Conservation (phyloP, 305 asterid species). For the Withania somnifera region DNA sequence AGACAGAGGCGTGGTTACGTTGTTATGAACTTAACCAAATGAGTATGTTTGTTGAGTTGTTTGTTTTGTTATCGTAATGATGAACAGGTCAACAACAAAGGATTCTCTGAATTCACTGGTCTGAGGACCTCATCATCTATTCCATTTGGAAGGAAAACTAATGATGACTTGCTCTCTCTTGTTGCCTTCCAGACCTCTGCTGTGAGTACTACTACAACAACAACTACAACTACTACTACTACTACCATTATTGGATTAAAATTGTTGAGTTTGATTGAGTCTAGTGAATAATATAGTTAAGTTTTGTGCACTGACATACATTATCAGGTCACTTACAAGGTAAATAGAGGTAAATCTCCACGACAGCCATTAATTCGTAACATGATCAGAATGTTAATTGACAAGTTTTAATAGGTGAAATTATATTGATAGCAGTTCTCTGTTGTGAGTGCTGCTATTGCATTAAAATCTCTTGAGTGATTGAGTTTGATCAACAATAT, state of each 20-base stretch:
- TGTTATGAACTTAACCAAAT: too few species aligned
- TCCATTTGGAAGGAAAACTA: conserved; percentile 41
- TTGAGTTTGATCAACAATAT: not conserved
- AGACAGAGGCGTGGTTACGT: not conserved
- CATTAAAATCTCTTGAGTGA: not conserved
- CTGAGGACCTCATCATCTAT: conserved; percentile 58
- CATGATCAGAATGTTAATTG: too few species aligned
- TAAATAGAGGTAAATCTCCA: not conserved
- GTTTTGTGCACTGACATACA: not conserved
- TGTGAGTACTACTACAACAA: conserved; percentile 27
- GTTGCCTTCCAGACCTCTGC: conserved; percentile 64
- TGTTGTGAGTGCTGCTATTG: too few species aligned
- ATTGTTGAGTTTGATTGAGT: not conserved
- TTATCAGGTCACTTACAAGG: not conserved
- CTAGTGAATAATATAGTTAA: not conserved
- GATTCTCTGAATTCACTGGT: conserved; percentile 67
- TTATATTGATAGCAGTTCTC: too few species aligned
- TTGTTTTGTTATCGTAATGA: not conserved
- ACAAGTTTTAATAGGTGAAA: too few species aligned
- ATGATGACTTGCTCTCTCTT: conserved; percentile 57
- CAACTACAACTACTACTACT: not conserved
- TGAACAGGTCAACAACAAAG: conserved; percentile 64
- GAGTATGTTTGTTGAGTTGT: not conserved
- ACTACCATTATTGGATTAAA: not conserved
- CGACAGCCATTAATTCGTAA: too few species aligned